Conservation (phyloP, 495 filamentous ascomycete genomes). For the Aspergillus panamensis region DNA sequence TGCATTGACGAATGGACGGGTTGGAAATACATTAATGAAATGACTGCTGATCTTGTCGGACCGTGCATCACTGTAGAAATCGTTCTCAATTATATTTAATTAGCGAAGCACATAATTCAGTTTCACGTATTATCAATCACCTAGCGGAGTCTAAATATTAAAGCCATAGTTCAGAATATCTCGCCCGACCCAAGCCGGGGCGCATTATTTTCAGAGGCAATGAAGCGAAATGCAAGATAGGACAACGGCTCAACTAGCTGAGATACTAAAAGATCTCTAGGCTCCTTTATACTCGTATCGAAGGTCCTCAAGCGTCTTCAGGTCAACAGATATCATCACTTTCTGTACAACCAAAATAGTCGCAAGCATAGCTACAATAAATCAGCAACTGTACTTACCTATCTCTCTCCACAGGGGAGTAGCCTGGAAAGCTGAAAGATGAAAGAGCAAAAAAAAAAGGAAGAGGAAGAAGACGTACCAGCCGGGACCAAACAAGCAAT, state of each 20-base stretch:
- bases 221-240: not conserved
- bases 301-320: constrained; percentile 43
- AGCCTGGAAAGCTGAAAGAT: not conserved
- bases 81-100: not conserved
- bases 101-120: constrained; percentile 2
- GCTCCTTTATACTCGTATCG: constrained; percentile 53
- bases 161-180: too few relatives aligned
- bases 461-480: constrained; percentile 26
- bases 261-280: constrained; percentile 20
- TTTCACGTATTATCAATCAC: not conserved
- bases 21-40: not conserved
- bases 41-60: not conserved
- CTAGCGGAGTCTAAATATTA: not conserved
- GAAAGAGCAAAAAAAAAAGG: not conserved
- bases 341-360: constrained; percentile 34
- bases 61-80: not conserved
- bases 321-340: constrained; percentile 45
- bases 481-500: constrained; percentile 36
- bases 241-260: not conserved
- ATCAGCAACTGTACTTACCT: constrained; percentile 9
- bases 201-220: too few relatives aligned
- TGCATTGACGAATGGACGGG: not conserved
- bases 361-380: constrained; percentile 34
- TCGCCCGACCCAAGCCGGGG: too few relatives aligned
- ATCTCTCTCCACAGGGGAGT: not conserved